These are phyloP conservation scores for Kazachstania sp. DNA, from an alignment of 1,139 yeast species.

Conservation along the genomic window DNA sequence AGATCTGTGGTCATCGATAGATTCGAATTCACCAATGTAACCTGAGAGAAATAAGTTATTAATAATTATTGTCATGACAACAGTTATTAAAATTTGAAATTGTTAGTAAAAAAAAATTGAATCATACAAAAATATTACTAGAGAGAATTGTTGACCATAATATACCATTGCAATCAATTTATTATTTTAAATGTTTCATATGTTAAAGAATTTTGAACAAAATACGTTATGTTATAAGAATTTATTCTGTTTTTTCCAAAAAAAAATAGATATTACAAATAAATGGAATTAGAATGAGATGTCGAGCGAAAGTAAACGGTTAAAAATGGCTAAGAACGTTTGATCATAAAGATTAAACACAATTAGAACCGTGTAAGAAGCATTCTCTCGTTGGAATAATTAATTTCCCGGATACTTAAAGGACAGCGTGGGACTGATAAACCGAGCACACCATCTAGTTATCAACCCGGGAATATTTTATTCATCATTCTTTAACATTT, in stretches of 20 bases:
- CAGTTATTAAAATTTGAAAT: not conserved
- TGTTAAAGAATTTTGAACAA: not conserved
- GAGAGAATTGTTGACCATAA: not conserved
- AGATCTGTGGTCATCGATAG: slow-evolving; percentile 98
- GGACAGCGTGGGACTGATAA: slow-evolving; percentile 79
- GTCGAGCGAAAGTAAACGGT: slow-evolving; percentile 76
- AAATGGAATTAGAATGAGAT: slow-evolving; percentile 18
- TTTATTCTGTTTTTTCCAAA: no score
- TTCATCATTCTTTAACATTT: not conserved
- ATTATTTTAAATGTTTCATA: not conserved
- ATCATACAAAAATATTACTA: not conserved
- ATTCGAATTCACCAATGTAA: slow-evolving; percentile 98
- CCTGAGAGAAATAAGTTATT: slow-evolving; percentile 34
- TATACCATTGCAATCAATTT: not conserved
- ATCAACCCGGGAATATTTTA: slow-evolving; percentile 63
- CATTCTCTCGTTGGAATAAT: slow-evolving; percentile 41
- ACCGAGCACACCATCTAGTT: slow-evolving; percentile 81
- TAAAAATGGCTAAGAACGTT: slow-evolving; percentile 13
- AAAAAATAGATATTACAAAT: no score
- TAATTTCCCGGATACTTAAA: slow-evolving; percentile 92
- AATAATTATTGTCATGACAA: not conserved
- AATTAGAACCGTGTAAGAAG: slow-evolving; percentile 65
- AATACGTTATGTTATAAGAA: not conserved
- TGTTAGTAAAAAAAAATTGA: not conserved
- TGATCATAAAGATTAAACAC: not conserved